Percentiles rank a stretch among this genome's conserved stretches.
Evolutionary conservation across 495 filamentous ascomycete genomes (phyloP).

Genomic region (Aspergillus funiculosus): DNA sequence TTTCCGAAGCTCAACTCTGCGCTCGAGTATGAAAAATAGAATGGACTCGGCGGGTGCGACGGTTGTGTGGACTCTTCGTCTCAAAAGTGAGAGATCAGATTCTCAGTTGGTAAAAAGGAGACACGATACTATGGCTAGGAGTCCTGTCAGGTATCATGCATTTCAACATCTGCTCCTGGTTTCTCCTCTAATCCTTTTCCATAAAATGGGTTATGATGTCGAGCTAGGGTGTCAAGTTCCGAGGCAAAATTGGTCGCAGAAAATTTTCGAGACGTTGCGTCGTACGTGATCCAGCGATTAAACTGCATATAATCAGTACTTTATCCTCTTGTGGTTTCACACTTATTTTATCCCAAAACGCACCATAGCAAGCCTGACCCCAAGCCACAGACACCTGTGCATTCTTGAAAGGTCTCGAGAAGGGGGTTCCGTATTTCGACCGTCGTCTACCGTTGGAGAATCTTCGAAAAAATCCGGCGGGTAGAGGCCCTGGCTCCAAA

Average conservation of each 20-base stretch:
- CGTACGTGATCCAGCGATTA: constrained; percentile 39
- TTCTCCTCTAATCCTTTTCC: background rate
- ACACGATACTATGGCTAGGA: background rate
- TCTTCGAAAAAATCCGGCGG: constrained; percentile 64
- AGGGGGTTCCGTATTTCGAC: constrained; percentile 62
- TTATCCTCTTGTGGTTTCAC: background rate
- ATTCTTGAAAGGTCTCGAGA: constrained; percentile 60
- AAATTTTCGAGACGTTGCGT: constrained; percentile 22
- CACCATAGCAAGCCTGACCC: constrained; percentile 51
- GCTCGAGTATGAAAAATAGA: background rate
- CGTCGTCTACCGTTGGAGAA: constrained; percentile 68
- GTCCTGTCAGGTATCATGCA: constrained; percentile 11
- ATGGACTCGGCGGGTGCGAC: background rate
- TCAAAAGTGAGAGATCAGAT: background rate
- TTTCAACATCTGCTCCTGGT: constrained; percentile 3
- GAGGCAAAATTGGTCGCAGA: constrained; percentile 27
- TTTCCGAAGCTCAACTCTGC: too few species aligned
- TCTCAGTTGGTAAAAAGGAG: background rate
- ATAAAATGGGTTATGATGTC: constrained; percentile 18
- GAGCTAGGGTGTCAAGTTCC: constrained; percentile 23
- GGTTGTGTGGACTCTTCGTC: background rate
- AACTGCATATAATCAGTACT: constrained; percentile 28
- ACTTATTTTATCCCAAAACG: constrained; percentile 19
- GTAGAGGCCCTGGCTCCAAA: constrained; percentile 65
- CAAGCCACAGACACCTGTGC: constrained; percentile 73